Evolutionary conservation across 2,329 filamentous ascomycete species (phyloP).

Genomic region (Knoxdaviesia proteae): DNA sequence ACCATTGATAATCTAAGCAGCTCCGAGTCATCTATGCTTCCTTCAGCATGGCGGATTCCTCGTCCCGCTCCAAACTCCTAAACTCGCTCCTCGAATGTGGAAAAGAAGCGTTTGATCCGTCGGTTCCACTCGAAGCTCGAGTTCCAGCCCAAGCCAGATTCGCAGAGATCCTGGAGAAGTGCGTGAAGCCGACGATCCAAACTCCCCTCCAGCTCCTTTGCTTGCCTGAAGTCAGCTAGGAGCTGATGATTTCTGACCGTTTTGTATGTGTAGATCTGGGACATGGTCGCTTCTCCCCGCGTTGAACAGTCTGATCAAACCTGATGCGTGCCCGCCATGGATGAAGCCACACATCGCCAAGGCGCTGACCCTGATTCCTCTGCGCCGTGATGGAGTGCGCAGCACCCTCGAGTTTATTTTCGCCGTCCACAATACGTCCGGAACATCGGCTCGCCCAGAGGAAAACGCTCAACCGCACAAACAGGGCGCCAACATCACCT

Average conservation of each 20-base stretch:
- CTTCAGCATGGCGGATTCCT: too few species aligned
- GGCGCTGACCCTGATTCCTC: slow-evolving; percentile 37
- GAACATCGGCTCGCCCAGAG: slow-evolving; percentile 12
- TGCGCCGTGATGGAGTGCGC: slow-evolving; percentile 41
- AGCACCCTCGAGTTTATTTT: slow-evolving; percentile 52
- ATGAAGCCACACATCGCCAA: slow-evolving; percentile 34
- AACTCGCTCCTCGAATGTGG: slow-evolving; percentile 14
- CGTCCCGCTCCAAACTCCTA: too few species aligned
- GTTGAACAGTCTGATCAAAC: slow-evolving; percentile 42
- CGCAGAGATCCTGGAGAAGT: slow-evolving; percentile 27
- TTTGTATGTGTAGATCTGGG: slow-evolving; percentile 10
- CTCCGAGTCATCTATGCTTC: too few species aligned
- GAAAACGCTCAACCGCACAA: slow-evolving; percentile 26
- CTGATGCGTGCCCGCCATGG: slow-evolving; percentile 35
- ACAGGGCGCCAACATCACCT: slow-evolving; percentile 41
- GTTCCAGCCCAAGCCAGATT: slow-evolving; percentile 18
- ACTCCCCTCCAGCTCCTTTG: background rate
- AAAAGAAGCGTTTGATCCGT: slow-evolving; percentile 27
- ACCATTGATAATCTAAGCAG: too few species aligned
- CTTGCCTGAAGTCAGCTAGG: slow-evolving; percentile 2
- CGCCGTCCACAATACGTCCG: slow-evolving; percentile 38
- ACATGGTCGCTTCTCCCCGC: slow-evolving; percentile 35
- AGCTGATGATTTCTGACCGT: too few species aligned
- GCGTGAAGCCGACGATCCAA: slow-evolving; percentile 6
- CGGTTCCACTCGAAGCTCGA: slow-evolving; percentile 12